phyloP scores from a whole-genome alignment of 257 asterid species.

The Salvia miltiorrhiza region DNA sequence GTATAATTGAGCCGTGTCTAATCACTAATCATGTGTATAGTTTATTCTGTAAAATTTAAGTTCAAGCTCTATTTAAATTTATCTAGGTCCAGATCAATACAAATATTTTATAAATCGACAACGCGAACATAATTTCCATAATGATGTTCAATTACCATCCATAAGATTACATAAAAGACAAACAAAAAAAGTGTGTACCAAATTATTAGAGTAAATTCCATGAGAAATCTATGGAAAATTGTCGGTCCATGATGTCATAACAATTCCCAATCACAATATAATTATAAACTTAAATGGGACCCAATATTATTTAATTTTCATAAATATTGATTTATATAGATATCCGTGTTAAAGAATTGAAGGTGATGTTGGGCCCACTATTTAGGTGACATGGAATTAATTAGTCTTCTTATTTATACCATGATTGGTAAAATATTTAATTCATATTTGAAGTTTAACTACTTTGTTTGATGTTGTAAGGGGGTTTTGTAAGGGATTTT shows the following conservation, averaged over 20 bases:
- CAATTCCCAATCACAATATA: background rate
- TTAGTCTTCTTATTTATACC: background rate
- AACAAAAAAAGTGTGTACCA: too few relatives aligned
- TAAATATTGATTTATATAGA: background rate
- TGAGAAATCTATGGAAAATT: background rate
- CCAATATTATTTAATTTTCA: background rate
- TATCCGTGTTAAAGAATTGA: background rate
- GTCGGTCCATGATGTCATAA: background rate
- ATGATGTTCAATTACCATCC: too few relatives aligned
- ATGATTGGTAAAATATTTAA: too few relatives aligned
- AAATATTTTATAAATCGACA: too few relatives aligned
- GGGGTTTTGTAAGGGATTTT: too few relatives aligned
- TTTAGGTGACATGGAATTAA: background rate
- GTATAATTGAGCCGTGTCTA: too few relatives aligned
- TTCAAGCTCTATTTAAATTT: background rate
- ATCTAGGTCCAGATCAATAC: background rate
- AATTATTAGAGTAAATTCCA: background rate
- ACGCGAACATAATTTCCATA: too few relatives aligned
- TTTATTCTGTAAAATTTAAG: background rate
- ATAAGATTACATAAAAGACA: too few relatives aligned
- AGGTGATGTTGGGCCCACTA: background rate
- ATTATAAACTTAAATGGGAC: background rate
- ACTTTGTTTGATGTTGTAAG: too few relatives aligned
- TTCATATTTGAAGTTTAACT: too few relatives aligned
- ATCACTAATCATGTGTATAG: too few relatives aligned